Percentiles rank a stretch among this genome's conserved stretches.
These are phyloP conservation scores for Trametes pubescens DNA, from an alignment of 1,284 basidiomycete species.

Conservation along the genomic window DNA sequence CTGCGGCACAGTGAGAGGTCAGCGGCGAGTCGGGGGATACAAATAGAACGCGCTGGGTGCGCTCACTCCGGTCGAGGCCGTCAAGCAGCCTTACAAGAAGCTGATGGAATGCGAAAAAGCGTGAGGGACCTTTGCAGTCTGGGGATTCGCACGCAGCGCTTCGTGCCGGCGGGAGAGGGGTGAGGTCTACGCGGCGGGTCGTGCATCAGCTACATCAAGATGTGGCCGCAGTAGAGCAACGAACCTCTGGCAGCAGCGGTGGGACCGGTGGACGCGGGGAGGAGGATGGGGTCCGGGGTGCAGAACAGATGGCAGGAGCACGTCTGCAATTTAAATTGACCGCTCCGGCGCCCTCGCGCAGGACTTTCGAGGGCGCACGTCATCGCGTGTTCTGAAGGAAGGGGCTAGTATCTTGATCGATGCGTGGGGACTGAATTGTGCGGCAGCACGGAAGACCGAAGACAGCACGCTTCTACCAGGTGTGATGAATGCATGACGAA, in stretches of 20 bases:
- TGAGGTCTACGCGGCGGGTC: slow-evolving; percentile 4
- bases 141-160: slow-evolving; percentile 33
- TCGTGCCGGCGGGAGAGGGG: slow-evolving; percentile 18
- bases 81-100: slow-evolving; percentile 53
- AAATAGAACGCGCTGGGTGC: neutral
- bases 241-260: slow-evolving; percentile 11
- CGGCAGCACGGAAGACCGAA: slow-evolving; percentile 26
- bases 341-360: neutral
- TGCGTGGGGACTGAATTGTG: slow-evolving; percentile 19
- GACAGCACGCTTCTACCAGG: slow-evolving; percentile 18
- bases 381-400: slow-evolving; percentile 7
- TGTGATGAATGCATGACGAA: slow-evolving; percentile 21
- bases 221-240: neutral
- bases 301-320: neutral
- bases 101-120: slow-evolving; percentile 47
- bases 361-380: slow-evolving; percentile 3
- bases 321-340: slow-evolving; percentile 1
- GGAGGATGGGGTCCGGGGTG: slow-evolving; percentile 15
- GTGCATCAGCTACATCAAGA: neutral
- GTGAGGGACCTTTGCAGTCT: slow-evolving; percentile 42
- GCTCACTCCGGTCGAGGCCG: slow-evolving; percentile 46
- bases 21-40: neutral
- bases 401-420: slow-evolving; percentile 28
- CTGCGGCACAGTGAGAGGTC: slow-evolving; percentile 6
- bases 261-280: neutral